Base-by-base conservation (phyloP, 805 yeast genomes). In the Ogataea pignaliae region DNA sequence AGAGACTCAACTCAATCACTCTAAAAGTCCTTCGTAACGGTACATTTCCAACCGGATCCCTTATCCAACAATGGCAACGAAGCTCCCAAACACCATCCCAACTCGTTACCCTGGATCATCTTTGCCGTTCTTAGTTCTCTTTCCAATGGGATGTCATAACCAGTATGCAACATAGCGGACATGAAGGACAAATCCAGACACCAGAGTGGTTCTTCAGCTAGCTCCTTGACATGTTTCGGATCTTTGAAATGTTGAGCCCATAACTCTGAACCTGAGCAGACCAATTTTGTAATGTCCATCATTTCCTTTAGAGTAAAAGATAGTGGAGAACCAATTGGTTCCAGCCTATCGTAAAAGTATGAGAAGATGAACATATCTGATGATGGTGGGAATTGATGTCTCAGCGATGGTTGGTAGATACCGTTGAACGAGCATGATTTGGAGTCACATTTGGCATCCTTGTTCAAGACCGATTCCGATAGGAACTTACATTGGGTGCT, bases 1-100 rank as follows among this genome's bases (percentile, higher is more conserved):
- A 21, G 26, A 21, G 26, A 21, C 26, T 21, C 4, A 21, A 21
- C n/a, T n/a, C 26, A 21, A 34, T n/a, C 14, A 13, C 3, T 31
- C 30, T 44, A 53, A n/a, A 47, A 48, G 9, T 55, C 65, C 47
- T 64, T 61, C 28, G 54, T 43, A 18, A 73, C 67, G 45, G 66
- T 70, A 66, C 97, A 88, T 41, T 71, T 74, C 96, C 96, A 88
- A 34, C 79, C 81, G 16, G 78, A 67, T 37, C 63, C 67, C 48
- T 73, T 71, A 50, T 86, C 93, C 54, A 93, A 72, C 55, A 93
- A 70, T 9, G 98, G 98, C 56, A 93, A 75, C 2, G 97, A 88
- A 1, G 98, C 99, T 56, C 99, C 99, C 44, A 93, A 73, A 72
- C 98, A 93, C 99, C 99, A 93, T 30, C 99, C 99, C 41, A 93